phyloP scores from a whole-genome alignment of 805 yeast species.

The Candida tibetensis region DNA sequence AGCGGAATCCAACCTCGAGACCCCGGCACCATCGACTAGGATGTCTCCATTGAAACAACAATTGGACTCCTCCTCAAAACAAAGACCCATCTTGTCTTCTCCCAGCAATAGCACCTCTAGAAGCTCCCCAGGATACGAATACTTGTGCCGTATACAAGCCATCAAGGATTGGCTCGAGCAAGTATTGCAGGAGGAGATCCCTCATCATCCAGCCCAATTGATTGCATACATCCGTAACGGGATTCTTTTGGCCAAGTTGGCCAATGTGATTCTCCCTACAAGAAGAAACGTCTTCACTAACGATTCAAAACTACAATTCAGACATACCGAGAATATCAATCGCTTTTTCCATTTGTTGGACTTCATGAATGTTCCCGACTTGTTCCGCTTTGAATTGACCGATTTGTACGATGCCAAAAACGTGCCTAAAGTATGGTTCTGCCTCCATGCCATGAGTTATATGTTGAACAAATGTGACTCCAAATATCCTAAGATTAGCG shows the following conservation, averaged over 20 bases:
- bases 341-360: conserved; percentile 71
- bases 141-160: conserved; percentile 75
- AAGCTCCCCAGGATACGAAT: conserved; percentile 58
- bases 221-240: conserved; percentile 78
- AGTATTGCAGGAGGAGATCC: conserved; percentile 55
- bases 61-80: conserved; percentile 7
- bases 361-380: conserved; percentile 73
- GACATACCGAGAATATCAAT: conserved; percentile 91
- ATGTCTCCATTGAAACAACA: conserved; percentile 13
- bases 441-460: conserved; percentile 83
- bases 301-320: conserved; percentile 64
- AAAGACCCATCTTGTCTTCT: conserved; percentile 23
- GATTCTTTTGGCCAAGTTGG: conserved; percentile 74
- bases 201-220: conserved; percentile 53
- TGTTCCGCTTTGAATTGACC: conserved; percentile 86
- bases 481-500: conserved; percentile 57
- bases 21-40: conserved; percentile 6
- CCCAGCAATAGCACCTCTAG: conserved; percentile 28
- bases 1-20: neutral
- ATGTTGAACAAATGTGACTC: conserved; percentile 56
- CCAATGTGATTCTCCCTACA: conserved; percentile 68
- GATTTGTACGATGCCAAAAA: conserved; percentile 91
- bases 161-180: conserved; percentile 79
- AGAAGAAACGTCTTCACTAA: conserved; percentile 54
- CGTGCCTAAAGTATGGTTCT: conserved; percentile 90